Percentiles rank a stretch among this genome's conserved stretches.
Evolutionary conservation across 345 rosid species (phyloP).

Genomic region (Ceriops zippeliana): DNA sequence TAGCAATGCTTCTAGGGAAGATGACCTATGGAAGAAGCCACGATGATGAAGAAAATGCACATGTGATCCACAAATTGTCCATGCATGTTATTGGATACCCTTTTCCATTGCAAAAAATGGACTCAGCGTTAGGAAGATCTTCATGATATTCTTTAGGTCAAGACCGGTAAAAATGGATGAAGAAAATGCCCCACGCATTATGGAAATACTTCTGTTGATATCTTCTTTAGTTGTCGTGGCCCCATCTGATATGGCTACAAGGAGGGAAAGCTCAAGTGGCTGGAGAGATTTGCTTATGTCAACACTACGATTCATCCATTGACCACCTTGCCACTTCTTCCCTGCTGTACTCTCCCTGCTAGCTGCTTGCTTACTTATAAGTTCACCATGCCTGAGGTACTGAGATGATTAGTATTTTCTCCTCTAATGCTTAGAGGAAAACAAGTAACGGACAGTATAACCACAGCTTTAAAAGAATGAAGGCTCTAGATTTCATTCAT

Average conservation of each 20-base stretch:
- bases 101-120: too few relatives aligned
- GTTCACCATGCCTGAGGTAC: constrained; percentile 97
- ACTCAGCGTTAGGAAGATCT: too few relatives aligned
- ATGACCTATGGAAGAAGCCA: constrained; percentile 98
- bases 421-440: not conserved
- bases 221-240: constrained; percentile 91
- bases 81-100: too few relatives aligned
- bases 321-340: constrained; percentile 85
- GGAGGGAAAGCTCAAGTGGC: constrained; percentile 92
- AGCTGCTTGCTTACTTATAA: constrained; percentile 90
- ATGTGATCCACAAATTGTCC: too few relatives aligned
- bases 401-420: constrained; percentile 1
- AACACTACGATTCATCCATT: constrained; percentile 95
- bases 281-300: constrained; percentile 80
- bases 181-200: constrained; percentile 36
- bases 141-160: too few relatives aligned
- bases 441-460: not conserved
- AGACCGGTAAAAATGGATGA: constrained; percentile 34
- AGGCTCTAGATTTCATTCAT: not conserved
- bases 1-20: constrained; percentile 86
- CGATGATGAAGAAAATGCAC: constrained; percentile 70
- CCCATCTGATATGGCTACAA: constrained; percentile 87
- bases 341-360: constrained; percentile 88
- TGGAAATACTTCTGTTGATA: constrained; percentile 60
- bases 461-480: not conserved